Evolutionary conservation across 75 land plant genomes (phyloP).

Genomic region (Picea sitchensis): DNA sequence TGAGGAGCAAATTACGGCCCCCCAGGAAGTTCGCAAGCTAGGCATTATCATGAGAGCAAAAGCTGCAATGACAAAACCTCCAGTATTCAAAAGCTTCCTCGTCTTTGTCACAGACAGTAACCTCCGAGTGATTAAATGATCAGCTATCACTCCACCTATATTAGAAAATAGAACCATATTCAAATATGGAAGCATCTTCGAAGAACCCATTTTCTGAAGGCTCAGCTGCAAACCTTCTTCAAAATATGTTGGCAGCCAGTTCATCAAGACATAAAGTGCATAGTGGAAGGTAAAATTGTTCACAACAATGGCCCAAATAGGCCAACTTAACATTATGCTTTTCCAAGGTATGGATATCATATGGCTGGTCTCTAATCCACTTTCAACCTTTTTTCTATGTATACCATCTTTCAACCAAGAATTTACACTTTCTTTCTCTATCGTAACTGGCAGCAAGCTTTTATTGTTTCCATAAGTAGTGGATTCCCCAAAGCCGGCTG

Average conservation of each 20-base stretch:
- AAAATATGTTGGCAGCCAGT: slow-evolving; percentile 91
- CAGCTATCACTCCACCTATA: slow-evolving; percentile 80
- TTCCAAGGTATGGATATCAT: slow-evolving; percentile 61
- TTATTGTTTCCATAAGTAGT: slow-evolving; percentile 5
- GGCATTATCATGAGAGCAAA: slow-evolving; percentile 64
- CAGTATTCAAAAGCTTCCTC: slow-evolving; percentile 65
- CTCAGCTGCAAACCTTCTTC: slow-evolving; percentile 61
- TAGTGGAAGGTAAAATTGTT: slow-evolving; percentile 92
- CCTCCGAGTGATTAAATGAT: slow-evolving; percentile 55
- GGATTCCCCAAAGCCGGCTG: slow-evolving; percentile 57
- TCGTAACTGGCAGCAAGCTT: slow-evolving; percentile 30
- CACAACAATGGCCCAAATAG: slow-evolving; percentile 89
- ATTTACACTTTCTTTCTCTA: slow-evolving; percentile 18
- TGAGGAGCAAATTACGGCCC: slow-evolving; percentile 77
- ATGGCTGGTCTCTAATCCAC: slow-evolving; percentile 15
- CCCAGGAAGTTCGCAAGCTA: slow-evolving; percentile 41
- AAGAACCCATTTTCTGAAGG: slow-evolving; percentile 79
- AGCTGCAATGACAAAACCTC: slow-evolving; percentile 67
- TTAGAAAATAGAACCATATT: slow-evolving; percentile 92
- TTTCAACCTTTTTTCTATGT: slow-evolving; percentile 24
- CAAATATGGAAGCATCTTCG: slow-evolving; percentile 79
- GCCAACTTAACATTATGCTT: slow-evolving; percentile 54
- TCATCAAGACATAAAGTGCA: slow-evolving; percentile 86
- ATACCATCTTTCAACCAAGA: slow-evolving; percentile 6
- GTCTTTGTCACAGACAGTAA: slow-evolving; percentile 65